Evolutionary conservation across 257 asterid species (phyloP).

Genomic region (Verbascum thapsus): DNA sequence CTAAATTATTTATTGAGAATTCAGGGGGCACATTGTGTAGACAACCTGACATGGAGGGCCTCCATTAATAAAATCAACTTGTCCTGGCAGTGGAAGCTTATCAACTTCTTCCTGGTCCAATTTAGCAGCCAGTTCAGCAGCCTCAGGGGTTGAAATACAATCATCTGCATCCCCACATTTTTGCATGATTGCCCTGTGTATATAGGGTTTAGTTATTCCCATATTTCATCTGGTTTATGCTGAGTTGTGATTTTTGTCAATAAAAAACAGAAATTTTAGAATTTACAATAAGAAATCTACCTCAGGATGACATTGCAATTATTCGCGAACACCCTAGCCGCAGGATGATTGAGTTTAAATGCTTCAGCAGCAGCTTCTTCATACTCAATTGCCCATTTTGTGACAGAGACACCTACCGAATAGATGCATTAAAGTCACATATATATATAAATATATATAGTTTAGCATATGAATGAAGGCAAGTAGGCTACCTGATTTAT

Average conservation of each 20-base stretch:
- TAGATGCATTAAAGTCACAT: constrained; percentile 25
- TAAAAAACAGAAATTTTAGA: constrained; percentile 3
- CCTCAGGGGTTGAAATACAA: constrained; percentile 89
- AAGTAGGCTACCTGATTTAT: constrained; percentile 62
- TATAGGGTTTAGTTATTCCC: constrained; percentile 27
- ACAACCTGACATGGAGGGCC: constrained; percentile 99
- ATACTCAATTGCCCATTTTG: constrained; percentile 99
- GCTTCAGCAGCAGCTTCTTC: constrained; percentile 94
- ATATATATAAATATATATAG: too few species aligned
- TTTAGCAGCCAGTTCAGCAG: constrained; percentile 68
- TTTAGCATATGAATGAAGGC: constrained; percentile 12
- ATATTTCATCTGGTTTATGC: constrained; percentile 9
- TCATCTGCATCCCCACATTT: constrained; percentile 88
- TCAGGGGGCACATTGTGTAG: constrained; percentile 21
- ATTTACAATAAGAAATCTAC: constrained; percentile 35
- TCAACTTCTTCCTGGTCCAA: constrained; percentile 57
- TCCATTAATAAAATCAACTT: constrained; percentile 95
- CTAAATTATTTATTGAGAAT: background rate
- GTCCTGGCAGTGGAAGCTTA: constrained; percentile 85
- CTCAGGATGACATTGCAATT: constrained; percentile 92
- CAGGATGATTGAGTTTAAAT: constrained; percentile 87
- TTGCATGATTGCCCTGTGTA: constrained; percentile 86
- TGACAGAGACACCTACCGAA: constrained; percentile 57
- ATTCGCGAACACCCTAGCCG: constrained; percentile 66
- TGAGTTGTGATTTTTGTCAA: constrained; percentile 12